Percentiles rank a stretch among this genome's conserved stretches.
Conservation (phyloP, 805 yeast species). For the Candida cerambycidarum region DNA sequence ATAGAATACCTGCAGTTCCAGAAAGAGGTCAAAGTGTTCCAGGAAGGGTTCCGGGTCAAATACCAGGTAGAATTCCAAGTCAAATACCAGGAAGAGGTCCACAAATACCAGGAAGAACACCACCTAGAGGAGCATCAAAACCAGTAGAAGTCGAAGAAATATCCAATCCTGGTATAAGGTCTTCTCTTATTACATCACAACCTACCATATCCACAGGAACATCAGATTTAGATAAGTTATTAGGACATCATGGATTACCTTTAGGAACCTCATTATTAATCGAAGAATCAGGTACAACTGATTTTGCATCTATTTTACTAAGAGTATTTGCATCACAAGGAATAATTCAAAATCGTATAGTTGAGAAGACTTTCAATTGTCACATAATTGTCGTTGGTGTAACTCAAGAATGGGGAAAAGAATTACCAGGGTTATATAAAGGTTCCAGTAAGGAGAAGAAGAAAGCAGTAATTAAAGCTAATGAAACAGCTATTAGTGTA, state of each 20-base stretch:
- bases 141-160: not conserved
- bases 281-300: conserved; percentile 87
- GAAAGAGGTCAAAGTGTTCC: not conserved
- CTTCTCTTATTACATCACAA: conserved; percentile 74
- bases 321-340: conserved; percentile 80
- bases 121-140: conserved; percentile 8
- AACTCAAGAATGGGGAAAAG: conserved; percentile 58
- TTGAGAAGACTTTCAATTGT: conserved; percentile 41
- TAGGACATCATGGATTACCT: conserved; percentile 86
- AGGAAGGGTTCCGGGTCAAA: conserved; percentile 10
- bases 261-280: conserved; percentile 67
- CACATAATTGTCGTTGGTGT: conserved; percentile 66
- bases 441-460: conserved; percentile 68
- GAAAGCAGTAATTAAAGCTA: conserved; percentile 53
- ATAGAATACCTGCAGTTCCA: conserved; percentile 7
- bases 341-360: conserved; percentile 57
- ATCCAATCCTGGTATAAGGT: conserved; percentile 60
- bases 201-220: conserved; percentile 82
- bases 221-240: conserved; percentile 66
- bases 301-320: conserved; percentile 69
- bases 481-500: conserved; percentile 66
- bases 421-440: conserved; percentile 74
- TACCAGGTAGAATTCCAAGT: conserved; percentile 1
- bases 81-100: conserved; percentile 7
- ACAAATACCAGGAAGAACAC: conserved; percentile 4